phyloP scores from a whole-genome alignment of 192 early-diverging fungal species.

The Coemansia sp. region DNA sequence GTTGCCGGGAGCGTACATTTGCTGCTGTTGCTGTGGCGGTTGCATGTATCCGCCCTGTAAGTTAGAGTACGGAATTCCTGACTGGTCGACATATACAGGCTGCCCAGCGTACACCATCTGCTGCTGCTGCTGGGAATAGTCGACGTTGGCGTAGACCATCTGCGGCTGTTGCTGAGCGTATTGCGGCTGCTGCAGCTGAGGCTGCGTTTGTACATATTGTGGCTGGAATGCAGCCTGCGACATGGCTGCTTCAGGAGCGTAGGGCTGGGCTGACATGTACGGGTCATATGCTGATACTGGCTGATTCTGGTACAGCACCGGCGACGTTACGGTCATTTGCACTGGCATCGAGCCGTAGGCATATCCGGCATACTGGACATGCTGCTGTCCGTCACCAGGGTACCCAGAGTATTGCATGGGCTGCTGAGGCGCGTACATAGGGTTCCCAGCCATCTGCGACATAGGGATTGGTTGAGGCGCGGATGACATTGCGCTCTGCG shows the following conservation, averaged over 20 bases:
- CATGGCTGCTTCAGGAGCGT: neutral
- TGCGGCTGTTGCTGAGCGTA: conserved; percentile 15
- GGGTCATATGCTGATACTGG: conserved; percentile 1
- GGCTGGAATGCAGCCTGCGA: conserved; percentile 4
- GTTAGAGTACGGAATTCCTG: neutral
- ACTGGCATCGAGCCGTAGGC: conserved; percentile 7
- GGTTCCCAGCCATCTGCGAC: neutral
- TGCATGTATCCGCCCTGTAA: conserved; percentile 12
- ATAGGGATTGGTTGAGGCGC: conserved; percentile 11
- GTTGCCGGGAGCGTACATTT: conserved; percentile 43
- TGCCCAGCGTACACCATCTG: conserved; percentile 1
- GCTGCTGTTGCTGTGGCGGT: conserved; percentile 17
- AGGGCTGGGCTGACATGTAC: conserved; percentile 13
- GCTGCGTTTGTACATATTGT: neutral
- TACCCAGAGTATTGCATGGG: conserved; percentile 8
- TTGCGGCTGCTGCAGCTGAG: conserved; percentile 15
- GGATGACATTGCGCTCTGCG: conserved; percentile 1
- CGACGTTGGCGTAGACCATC: conserved; percentile 19
- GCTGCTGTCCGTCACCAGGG: neutral
- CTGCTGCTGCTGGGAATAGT: conserved; percentile 23
- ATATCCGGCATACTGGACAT: neutral
- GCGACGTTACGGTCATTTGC: conserved; percentile 7
- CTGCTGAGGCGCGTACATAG: conserved; percentile 9
- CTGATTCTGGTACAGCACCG: conserved; percentile 10
- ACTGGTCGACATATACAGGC: conserved; percentile 2